Evolutionary conservation across 306 rosid genomes (phyloP), one percentile per base, ranked within the genome.

Genomic region (Vigna reflexopilosa): DNA sequence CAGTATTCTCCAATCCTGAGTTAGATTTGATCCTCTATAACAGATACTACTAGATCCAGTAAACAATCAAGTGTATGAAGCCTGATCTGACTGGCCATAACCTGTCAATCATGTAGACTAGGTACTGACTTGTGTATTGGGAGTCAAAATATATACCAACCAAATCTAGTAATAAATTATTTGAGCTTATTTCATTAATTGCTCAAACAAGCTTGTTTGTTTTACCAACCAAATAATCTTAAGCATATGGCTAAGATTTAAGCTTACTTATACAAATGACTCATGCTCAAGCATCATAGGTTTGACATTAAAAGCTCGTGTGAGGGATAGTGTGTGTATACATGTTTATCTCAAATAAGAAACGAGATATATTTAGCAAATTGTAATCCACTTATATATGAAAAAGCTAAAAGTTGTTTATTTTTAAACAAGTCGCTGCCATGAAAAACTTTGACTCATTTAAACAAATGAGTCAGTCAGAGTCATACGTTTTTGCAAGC

Each of bases 31-130:
- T n/a, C 48, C 70, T 8, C n/a, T 44, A 63, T 7, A 13, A 61
- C 17, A 71, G 15, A 71, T 44, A 77, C 16, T 30, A 69, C 26
- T 71, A 69, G 28, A 79, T 79, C 72, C 12, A 17, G 45, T 62
- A 71, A 44, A 72, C n/a, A 24, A 24, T 24, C 32, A 51, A 50
- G 26, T 13, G 24, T 63, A 52, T 38, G 57, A 77, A 77, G 73
- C 67, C 54, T 52, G 66, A 76, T 76, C 64, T 19, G 62, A 75
- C 30, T n/a, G 17, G 52, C 40, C 61, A 48, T 47, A 48, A 14
- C 62, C 32, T 12, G 17, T 13, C 50, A 52, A 12, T 45, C 50
- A 45, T 11, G 12, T 70, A 51, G 1, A 51, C 50, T 71, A 7
- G 15, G 64, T 24, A 42, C 48, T n/a, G n/a, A 26, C 10, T 47